These are phyloP conservation scores for Crithidia sp. DNA, from an alignment of 208 protist species.

Conservation along the genomic window DNA sequence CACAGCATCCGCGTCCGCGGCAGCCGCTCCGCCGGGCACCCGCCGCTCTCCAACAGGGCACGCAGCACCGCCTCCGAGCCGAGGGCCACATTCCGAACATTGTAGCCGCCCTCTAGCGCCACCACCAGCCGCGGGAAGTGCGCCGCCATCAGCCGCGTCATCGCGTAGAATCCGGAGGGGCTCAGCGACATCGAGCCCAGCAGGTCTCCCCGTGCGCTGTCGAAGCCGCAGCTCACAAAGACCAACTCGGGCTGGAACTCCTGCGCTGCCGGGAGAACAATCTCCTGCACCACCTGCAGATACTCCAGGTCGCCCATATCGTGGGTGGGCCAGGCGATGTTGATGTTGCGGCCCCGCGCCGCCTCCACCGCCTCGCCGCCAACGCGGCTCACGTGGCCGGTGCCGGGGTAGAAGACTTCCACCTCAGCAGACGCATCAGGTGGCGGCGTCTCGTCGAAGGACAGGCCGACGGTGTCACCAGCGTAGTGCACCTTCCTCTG, in stretches of 20 bases:
- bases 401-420: conserved; percentile 93
- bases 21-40: conserved; percentile 21
- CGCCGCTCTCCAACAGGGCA: conserved; percentile 62
- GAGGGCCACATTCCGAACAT: conserved; percentile 80
- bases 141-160: conserved; percentile 64
- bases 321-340: conserved; percentile 91
- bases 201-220: conserved; percentile 94
- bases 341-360: conserved; percentile 93
- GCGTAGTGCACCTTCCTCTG: conserved; percentile 18
- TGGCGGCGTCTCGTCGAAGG: conserved; percentile 41
- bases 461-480: conserved; percentile 61
- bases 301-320: conserved; percentile 95
- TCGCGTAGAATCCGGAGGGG: conserved; percentile 78
- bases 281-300: conserved; percentile 86
- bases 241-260: conserved; percentile 95
- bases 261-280: conserved; percentile 89
- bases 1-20: conserved; percentile 63
- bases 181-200: conserved; percentile 89
- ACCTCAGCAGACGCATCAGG: neutral
- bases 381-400: conserved; percentile 74
- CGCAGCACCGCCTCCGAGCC: conserved; percentile 86
- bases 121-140: conserved; percentile 70
- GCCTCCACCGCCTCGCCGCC: conserved; percentile 52
- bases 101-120: conserved; percentile 92
- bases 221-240: conserved; percentile 95